Base-by-base conservation (phyloP, 768 basidiomycete genomes). In the Suillus variegatus region DNA sequence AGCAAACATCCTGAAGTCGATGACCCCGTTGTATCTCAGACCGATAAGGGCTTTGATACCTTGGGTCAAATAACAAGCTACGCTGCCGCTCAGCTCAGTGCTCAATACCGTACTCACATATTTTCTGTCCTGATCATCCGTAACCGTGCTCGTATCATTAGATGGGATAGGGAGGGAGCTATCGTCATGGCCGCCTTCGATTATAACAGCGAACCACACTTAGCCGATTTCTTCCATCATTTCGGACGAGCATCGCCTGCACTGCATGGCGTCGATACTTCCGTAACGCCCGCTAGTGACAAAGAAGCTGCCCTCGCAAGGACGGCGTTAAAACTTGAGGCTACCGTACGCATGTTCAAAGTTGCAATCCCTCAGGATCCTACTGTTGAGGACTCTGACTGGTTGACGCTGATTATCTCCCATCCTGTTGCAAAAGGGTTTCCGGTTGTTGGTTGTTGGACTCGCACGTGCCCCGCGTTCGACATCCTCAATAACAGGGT, bases 201-300 rank as follows among this genome's bases (percentile, higher is more conserved):
- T 46, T 76, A 72, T 69, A 25, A 25, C 20, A 35, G 14, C 25
- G 9, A 69, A 4, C 60, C 72, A 7, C 25, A 55, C 6, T 20
- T 64, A 1, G 47, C 64, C 20, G 55, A 67, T 10, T 80, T 77
- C 68, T 68, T 78, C 43, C 69, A 64, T 63, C 66, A 68, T 32
- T 78, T 70, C 66, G 63, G 65, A 12, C 70, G 64, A 43, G 65
- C 70, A 46, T 52, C 62, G 36, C 52, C 20, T 47, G 41, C 40
- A 0, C 55, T 65, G 32, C 66, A 69, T 7, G 77, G 76, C 4
- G 47, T 60, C 16, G 77, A 80, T 58, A 40, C 65, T 1, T 75
- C 76, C 2, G 72, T 76, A 32, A 49, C 47, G 4, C 47, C n/a
- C 5, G 22, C 55, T 63, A 36, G 43, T 2, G 46, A 36, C 9